A percentile compares a stretch with the other conserved stretches of the same genome.
Evolutionary conservation across 1,284 basidiomycete species (phyloP).

Genomic region (Tylopilus orsonianus): DNA sequence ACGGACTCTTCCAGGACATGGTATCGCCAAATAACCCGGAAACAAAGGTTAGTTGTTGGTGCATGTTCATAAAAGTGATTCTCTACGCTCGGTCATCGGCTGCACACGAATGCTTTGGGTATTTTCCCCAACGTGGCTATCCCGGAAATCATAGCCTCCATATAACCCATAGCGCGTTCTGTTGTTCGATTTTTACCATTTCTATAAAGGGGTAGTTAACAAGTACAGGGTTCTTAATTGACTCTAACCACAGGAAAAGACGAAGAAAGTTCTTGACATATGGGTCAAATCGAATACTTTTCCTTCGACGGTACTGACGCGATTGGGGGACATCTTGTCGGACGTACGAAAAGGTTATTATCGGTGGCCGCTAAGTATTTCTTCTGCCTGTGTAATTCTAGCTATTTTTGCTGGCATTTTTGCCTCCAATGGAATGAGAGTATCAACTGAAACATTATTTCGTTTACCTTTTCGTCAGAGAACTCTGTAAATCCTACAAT

Average conservation of each 20-base stretch:
- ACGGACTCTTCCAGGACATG: conserved; percentile 83
- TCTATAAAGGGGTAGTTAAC: conserved; percentile 33
- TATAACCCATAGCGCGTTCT: conserved; percentile 12
- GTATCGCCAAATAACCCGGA: conserved; percentile 59
- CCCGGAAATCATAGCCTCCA: not conserved
- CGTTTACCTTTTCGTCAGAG: conserved; percentile 65
- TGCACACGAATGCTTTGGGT: conserved; percentile 5
- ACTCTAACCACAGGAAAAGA: conserved; percentile 75
- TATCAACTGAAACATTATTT: conserved; percentile 64
- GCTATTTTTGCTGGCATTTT: conserved; percentile 43
- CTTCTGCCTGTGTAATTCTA: conserved; percentile 62
- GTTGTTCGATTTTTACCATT: conserved; percentile 14
- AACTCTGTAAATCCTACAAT: conserved; percentile 45
- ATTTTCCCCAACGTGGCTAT: conserved; percentile 1
- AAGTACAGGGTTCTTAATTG: conserved; percentile 36
- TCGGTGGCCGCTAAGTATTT: conserved; percentile 80
- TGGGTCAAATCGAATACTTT: conserved; percentile 90
- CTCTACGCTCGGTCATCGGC: conserved; percentile 5
- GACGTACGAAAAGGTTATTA: conserved; percentile 80
- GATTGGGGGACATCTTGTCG: conserved; percentile 64
- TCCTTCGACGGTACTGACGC: conserved; percentile 65
- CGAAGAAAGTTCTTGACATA: conserved; percentile 92
- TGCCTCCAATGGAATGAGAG: conserved; percentile 50
- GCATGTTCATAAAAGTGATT: conserved; percentile 10
- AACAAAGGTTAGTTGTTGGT: conserved; percentile 72